Base-by-base conservation (phyloP, 2,329 filamentous ascomycete species). In the Septoria petroselini region DNA sequence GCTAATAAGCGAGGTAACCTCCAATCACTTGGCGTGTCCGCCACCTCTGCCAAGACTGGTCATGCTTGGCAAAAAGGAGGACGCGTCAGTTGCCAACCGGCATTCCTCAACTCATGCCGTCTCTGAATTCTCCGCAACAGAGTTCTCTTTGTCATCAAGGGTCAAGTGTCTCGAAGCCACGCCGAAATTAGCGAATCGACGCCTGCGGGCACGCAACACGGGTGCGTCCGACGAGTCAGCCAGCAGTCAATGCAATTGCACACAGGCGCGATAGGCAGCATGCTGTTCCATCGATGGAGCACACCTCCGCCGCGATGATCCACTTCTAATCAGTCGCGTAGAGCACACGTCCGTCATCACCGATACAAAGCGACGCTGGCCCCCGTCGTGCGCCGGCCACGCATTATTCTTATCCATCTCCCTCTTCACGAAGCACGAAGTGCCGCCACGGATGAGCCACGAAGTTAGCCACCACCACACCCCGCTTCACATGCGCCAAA, bases 121-220 rank as follows among this genome's bases (percentile, higher is more conserved):
- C n/a, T n/a, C n/a, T n/a, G n/a, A n/a, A n/a, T n/a, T n/a, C 9
- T 39, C 35, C 34, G 43, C 39, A 39, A 47, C 43, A 50, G 12
- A 9, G 33, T n/a, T n/a, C n/a, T n/a, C n/a, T n/a, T n/a, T n/a
- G n/a, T n/a, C n/a, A n/a, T n/a, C n/a, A 30, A 50, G 25, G 30
- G 39, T 44, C 40, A 47, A 25, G 34, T 25, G 34, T 31, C 23
- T 39, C n/a, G 25, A 47, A 39, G 43, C 43, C 25, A 40, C 43
- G 43, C 43, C 43, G 43, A 47, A 35, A 47, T 47, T 47, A 47
- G 43, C 43, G 25, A 47, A 47, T 47, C 43, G 39, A 47, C 35
- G 35, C 35, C 35, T 34, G 35, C 35, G 14, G 43, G 35, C 43
- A 47, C 43, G 43, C 43, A 40, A 47, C 3, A 35, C 30, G 43